Base-by-base conservation (phyloP, 225 moss, liverwort and hornwort genomes). In the Sphagnum contortum region DNA sequence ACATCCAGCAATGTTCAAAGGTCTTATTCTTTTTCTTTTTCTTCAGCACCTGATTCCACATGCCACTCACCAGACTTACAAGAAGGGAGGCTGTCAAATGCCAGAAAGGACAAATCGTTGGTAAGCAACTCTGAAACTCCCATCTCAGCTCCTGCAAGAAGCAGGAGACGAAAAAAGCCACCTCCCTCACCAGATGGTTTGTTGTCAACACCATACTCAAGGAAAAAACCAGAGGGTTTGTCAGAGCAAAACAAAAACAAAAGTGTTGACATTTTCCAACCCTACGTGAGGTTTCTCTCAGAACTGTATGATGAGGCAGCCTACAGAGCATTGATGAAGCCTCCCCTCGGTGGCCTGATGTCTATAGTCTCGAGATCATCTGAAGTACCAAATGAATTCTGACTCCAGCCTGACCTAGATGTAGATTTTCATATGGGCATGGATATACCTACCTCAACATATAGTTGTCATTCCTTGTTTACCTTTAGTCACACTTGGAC, bases 241-340 rank as follows among this genome's bases (percentile, higher is more conserved):
- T 60, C 83, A 48, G 80, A 71, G 6, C 91, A 91, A 49, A 69
- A 66, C 2, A 89, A 79, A 4, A 73, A 81, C 60, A 80, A 79
- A 54, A 72, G 64, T 49, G 69, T 72, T 2, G 73, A 75, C 71
- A 68, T 73, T 4, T 92, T 95, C 59, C 77, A 77, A 5, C 88
- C 92, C 4, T 95, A 85, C 57, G 77, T 89, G 56, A 68, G 75
- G 47, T 90, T 88, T 51, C 71, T 84, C 48, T 82, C 75, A 60
- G 75, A 84, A 14, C 63, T 84, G 0, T 95, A 95, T 64, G 85
- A 83, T 10, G 89, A 95, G 72, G 75, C 78, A 61, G 79, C 81
- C 0, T 95, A 92, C 60, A 72, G 92, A 66, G 88, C 89, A 48
- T 59, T 79, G 69, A 90, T 95, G 89, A 92, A 87, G 66, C 91